A percentile compares a stretch with the other conserved stretches of the same genome.
Conservation (phyloP, 2,329 filamentous ascomycete species). For the Colletotrichum somersetense region DNA sequence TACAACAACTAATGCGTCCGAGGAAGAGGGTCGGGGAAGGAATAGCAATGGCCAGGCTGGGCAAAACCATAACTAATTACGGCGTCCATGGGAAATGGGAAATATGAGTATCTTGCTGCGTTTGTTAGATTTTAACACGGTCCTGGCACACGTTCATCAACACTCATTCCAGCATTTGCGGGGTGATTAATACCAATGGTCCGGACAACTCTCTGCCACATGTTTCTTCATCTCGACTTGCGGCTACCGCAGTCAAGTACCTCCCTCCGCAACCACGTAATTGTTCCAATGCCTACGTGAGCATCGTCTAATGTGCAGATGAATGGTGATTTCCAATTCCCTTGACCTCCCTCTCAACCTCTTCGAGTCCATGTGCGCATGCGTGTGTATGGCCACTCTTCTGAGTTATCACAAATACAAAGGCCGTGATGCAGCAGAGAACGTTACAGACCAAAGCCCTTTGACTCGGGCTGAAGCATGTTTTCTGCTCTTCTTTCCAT, state of each 20-base stretch:
- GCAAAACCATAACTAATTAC: slow-evolving; percentile 30
- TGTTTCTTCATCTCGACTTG: not conserved
- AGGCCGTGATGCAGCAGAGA: not conserved
- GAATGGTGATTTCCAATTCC: not conserved
- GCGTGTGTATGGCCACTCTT: not conserved
- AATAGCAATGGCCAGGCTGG: slow-evolving; percentile 32
- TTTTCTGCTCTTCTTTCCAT: too few relatives aligned
- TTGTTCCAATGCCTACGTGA: not conserved
- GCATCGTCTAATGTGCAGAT: not conserved
- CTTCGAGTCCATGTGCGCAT: not conserved
- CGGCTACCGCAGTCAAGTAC: not conserved
- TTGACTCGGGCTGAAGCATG: not conserved
- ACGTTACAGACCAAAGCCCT: too few relatives aligned
- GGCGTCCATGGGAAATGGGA: slow-evolving; percentile 32
- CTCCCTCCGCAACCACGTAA: not conserved
- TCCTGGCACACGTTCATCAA: slow-evolving; percentile 6
- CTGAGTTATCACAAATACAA: not conserved
- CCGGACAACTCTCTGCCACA: slow-evolving; percentile 1
- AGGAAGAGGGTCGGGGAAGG: slow-evolving; percentile 16
- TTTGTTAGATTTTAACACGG: slow-evolving; percentile 31
- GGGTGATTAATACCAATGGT: slow-evolving; percentile 14
- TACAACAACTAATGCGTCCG: slow-evolving; percentile 19
- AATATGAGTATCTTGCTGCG: slow-evolving; percentile 14
- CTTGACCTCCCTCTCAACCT: not conserved
- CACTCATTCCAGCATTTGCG: not conserved